phyloP scores from a whole-genome alignment of 768 basidiomycete species.

The Lyophyllum atratum region DNA sequence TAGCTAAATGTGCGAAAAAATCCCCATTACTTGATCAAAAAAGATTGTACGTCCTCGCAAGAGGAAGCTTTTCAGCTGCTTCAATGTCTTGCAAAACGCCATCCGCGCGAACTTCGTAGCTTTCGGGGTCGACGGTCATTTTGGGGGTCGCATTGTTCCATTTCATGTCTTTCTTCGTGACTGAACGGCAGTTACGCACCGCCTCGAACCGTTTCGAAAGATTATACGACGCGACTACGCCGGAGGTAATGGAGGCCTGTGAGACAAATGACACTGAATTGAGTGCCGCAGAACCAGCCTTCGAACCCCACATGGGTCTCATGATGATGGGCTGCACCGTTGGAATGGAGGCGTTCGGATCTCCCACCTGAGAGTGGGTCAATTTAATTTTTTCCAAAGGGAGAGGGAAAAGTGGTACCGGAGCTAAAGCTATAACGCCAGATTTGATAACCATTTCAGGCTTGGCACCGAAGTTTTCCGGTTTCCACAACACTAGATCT shows the following conservation, averaged over 20 bases:
- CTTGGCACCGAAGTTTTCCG: conserved; percentile 88
- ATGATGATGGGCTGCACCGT: conserved; percentile 88
- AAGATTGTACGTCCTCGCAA: conserved; percentile 76
- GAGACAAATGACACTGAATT: conserved; percentile 91
- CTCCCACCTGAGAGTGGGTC: conserved; percentile 72
- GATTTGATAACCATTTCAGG: conserved; percentile 96
- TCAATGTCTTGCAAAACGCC: conserved; percentile 74
- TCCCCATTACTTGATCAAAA: conserved; percentile 49
- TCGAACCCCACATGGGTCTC: conserved; percentile 92
- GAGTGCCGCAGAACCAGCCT: conserved; percentile 75
- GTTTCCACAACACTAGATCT: conserved; percentile 95
- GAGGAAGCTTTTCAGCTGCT: conserved; percentile 69
- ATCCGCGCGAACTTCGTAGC: conserved; percentile 83
- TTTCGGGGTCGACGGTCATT: conserved; percentile 92
- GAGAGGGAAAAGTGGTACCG: conserved; percentile 46
- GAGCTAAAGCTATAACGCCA: conserved; percentile 89
- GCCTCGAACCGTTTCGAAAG: conserved; percentile 74
- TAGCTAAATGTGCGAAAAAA: not conserved
- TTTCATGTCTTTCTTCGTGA: conserved; percentile 92
- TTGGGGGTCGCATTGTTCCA: conserved; percentile 82
- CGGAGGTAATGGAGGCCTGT: conserved; percentile 59
- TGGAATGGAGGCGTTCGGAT: conserved; percentile 95
- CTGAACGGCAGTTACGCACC: conserved; percentile 71
- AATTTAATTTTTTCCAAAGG: not conserved
- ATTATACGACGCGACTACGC: conserved; percentile 63